Percentiles rank a stretch among this genome's conserved stretches.
These are phyloP conservation scores for Lasiodiplodia theobromae DNA, from an alignment of 2,329 filamentous ascomycete genomes.

Conservation along the genomic window DNA sequence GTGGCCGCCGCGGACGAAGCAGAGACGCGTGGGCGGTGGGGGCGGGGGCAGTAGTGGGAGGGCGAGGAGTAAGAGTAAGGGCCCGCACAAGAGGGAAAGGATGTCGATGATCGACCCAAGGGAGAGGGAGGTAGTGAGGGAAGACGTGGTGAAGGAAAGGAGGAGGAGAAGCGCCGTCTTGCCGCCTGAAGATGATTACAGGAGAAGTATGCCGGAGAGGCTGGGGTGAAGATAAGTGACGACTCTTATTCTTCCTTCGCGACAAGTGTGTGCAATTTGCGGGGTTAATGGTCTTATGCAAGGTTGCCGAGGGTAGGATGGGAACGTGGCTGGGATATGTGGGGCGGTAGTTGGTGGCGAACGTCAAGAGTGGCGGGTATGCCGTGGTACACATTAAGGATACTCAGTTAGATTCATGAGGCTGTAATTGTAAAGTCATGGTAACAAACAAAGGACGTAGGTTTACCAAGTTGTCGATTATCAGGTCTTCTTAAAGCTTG, in stretches of 20 bases:
- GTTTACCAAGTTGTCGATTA: background rate
- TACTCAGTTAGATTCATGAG: background rate
- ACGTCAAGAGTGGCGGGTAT: background rate
- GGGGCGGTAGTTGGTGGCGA: too few species aligned
- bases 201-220: conserved; percentile 17
- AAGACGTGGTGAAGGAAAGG: conserved; percentile 10
- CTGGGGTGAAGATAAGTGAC: background rate
- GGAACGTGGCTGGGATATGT: background rate
- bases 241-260: background rate
- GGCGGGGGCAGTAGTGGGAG: background rate
- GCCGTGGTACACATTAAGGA: background rate
- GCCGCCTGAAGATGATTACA: background rate
- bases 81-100: background rate
- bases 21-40: background rate
- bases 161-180: conserved; percentile 7
- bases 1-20: conserved; percentile 39
- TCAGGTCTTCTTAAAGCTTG: background rate
- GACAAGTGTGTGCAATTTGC: background rate
- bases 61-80: conserved; percentile 18
- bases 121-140: background rate
- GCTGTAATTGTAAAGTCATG: background rate
- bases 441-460: background rate
- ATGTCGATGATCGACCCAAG: background rate
- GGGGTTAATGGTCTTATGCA: background rate
- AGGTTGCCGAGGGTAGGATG: background rate